Percentiles rank a stretch among this genome's conserved stretches.
These are phyloP conservation scores for Musa schizocarpa DNA, from an alignment of 176 grass and related monocot species.

Conservation along the genomic window DNA sequence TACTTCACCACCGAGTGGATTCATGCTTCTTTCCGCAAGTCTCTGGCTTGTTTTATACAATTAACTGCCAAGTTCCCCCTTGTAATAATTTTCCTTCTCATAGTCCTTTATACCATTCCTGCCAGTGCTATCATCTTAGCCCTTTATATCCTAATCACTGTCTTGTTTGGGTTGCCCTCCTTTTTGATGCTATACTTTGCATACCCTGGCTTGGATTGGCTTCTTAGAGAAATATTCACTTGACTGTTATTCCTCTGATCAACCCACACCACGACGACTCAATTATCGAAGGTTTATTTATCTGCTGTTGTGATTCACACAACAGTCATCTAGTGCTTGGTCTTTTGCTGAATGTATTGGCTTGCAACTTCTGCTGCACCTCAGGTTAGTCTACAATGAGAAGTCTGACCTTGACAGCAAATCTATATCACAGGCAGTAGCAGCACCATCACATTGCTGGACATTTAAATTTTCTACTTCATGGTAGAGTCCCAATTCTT, in stretches of 20 bases:
- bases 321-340: too few relatives aligned
- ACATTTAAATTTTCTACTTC: too few relatives aligned
- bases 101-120: conserved; percentile 73
- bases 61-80: conserved; percentile 61
- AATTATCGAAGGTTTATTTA: too few relatives aligned
- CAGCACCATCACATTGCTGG: too few relatives aligned
- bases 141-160: conserved; percentile 47
- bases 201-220: conserved; percentile 1
- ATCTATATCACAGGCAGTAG: too few relatives aligned
- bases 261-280: neutral
- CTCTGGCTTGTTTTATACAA: conserved; percentile 51
- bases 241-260: neutral
- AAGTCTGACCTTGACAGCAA: too few relatives aligned
- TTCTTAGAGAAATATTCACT: neutral
- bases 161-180: conserved; percentile 63
- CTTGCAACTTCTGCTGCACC: too few relatives aligned
- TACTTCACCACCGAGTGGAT: conserved; percentile 47
- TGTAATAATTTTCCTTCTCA: conserved; percentile 70
- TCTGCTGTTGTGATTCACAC: too few relatives aligned
- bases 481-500: too few relatives aligned
- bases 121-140: conserved; percentile 53
- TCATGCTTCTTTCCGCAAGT: conserved; percentile 46
- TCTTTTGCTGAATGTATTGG: too few relatives aligned
- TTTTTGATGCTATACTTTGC: conserved; percentile 40
- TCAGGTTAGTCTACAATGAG: too few relatives aligned